phyloP scores from a whole-genome alignment of 2,329 filamentous ascomycete species.

The Talaromyces rugulosus region DNA sequence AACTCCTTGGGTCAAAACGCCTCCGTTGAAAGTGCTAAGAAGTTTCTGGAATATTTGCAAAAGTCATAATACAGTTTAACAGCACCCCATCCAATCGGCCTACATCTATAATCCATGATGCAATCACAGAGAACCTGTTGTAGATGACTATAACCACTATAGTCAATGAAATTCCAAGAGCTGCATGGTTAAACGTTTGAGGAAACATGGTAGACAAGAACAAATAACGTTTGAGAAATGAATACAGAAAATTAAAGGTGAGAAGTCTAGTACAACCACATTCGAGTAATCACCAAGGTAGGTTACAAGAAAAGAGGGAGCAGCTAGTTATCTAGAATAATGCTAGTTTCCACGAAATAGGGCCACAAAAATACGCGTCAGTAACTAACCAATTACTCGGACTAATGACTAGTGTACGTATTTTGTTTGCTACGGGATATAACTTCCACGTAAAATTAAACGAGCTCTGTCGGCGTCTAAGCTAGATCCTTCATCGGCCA shows the following conservation, averaged over 20 bases:
- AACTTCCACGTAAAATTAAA: background rate
- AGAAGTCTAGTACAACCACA: background rate
- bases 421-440: background rate
- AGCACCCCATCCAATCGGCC: background rate
- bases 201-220: background rate
- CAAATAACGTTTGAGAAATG: background rate
- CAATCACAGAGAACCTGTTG: background rate
- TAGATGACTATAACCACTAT: background rate
- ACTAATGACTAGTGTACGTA: background rate
- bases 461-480: background rate
- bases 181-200: background rate
- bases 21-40: background rate
- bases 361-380: background rate
- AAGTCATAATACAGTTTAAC: background rate
- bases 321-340: background rate
- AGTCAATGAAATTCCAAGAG: background rate
- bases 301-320: background rate
- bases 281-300: background rate
- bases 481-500: background rate
- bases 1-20: background rate
- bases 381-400: background rate
- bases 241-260: background rate
- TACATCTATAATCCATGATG: slow-evolving; percentile 1
- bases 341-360: background rate
- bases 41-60: background rate